Percentiles rank a stretch among this genome's conserved stretches.
Conservation (phyloP, 2,329 filamentous ascomycete species). For the Fusarium sp. region DNA sequence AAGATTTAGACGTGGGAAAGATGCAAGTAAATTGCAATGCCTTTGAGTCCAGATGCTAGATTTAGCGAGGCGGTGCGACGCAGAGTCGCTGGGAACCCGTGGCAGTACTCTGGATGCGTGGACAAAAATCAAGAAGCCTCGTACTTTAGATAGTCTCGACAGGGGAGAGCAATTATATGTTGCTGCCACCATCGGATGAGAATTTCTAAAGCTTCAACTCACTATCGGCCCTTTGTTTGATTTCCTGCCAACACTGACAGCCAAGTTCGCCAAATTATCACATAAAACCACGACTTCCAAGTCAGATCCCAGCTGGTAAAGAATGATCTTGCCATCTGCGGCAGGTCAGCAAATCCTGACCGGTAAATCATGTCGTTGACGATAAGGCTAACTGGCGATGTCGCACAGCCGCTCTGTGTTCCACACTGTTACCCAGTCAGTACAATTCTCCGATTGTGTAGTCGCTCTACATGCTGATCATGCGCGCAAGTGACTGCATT, state of each 20-base stretch:
- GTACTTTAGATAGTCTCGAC: no score
- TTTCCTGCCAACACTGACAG: not conserved
- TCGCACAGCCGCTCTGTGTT: constrained; percentile 19
- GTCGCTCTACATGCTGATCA: constrained; percentile 2
- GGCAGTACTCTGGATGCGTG: no score
- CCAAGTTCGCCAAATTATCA: not conserved
- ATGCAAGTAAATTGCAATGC: no score
- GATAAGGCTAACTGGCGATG: constrained; percentile 9
- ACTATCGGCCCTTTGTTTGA: not conserved
- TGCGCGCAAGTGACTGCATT: constrained; percentile 15
- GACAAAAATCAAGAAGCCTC: no score
- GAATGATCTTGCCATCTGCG: constrained; percentile 3
- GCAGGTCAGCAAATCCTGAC: constrained; percentile 3
- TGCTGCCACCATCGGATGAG: no score
- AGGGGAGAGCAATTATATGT: no score
- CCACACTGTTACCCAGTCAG: constrained; percentile 29
- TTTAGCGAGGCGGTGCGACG: no score
- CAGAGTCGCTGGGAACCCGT: no score
- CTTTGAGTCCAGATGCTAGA: no score
- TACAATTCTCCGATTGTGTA: constrained; percentile 26
- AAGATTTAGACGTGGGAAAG: no score
- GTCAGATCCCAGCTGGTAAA: not conserved
- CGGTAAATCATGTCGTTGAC: not conserved
- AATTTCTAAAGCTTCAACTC: no score
- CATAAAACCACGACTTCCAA: not conserved